A percentile compares a stretch with the other conserved stretches of the same genome.
These are phyloP conservation scores for Dujonia santamariae DNA, from an alignment of 1,139 yeast genomes.

Conservation along the genomic window DNA sequence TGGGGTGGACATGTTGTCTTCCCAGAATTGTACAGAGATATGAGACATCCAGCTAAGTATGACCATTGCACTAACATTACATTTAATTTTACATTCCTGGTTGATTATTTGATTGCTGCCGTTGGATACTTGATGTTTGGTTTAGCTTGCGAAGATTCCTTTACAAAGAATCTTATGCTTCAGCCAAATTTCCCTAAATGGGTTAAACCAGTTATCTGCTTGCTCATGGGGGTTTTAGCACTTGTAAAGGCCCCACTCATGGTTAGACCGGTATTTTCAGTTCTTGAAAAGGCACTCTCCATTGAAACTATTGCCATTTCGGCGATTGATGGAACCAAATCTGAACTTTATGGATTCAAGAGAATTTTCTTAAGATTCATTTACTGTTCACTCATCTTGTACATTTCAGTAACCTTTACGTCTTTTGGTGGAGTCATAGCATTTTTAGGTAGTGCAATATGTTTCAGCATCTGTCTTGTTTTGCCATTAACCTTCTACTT, in stretches of 20 bases:
- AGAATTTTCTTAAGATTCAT: conserved; percentile 13
- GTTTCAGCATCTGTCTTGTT: conserved; percentile 76
- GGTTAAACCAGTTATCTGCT: conserved; percentile 28
- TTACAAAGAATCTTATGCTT: conserved; percentile 37
- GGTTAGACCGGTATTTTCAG: conserved; percentile 39
- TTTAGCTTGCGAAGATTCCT: conserved; percentile 30
- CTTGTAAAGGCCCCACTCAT: conserved; percentile 41
- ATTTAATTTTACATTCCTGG: conserved; percentile 29
- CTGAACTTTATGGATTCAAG: conserved; percentile 28
- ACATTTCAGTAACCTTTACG: conserved; percentile 60
- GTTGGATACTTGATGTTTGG: conserved; percentile 46
- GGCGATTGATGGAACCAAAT: conserved; percentile 11
- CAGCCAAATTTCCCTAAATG: conserved; percentile 30
- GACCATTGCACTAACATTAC: conserved; percentile 26
- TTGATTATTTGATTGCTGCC: conserved; percentile 33
- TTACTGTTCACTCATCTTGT: conserved; percentile 27
- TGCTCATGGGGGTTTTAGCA: conserved; percentile 40
- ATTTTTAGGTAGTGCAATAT: conserved; percentile 76
- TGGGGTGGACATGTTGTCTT: conserved; percentile 92
- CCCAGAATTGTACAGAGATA: conserved; percentile 76
- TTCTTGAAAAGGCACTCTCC: conserved; percentile 28
- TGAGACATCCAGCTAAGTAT: conserved; percentile 67
- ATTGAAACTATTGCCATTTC: conserved; percentile 8
- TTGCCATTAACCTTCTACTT: conserved; percentile 74
- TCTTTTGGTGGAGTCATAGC: conserved; percentile 84